Conservation (phyloP, 106 monocot species). For the Allium cepa region DNA sequence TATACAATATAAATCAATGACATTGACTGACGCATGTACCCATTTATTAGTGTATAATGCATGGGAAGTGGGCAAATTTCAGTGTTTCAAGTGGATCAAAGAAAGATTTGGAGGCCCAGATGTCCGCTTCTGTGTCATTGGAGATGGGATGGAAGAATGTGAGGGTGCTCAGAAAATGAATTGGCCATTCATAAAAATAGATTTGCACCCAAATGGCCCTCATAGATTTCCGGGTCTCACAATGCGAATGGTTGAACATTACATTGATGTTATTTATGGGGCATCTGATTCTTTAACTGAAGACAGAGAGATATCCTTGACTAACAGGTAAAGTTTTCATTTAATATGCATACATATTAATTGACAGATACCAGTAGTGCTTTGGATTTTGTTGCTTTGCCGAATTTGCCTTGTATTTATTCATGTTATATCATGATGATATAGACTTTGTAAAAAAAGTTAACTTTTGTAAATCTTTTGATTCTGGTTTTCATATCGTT, state of each 20-base stretch:
- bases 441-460: too few relatives aligned
- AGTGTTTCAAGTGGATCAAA: conserved; percentile 80
- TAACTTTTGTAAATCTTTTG: too few relatives aligned
- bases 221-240: conserved; percentile 75
- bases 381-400: too few relatives aligned
- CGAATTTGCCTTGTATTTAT: too few relatives aligned
- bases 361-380: too few relatives aligned
- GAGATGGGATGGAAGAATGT: conserved; percentile 87
- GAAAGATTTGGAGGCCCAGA: conserved; percentile 45
- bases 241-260: conserved; percentile 36
- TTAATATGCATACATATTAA: too few relatives aligned
- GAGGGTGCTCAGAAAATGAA: conserved; percentile 61
- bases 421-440: too few relatives aligned
- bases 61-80: conserved; percentile 86
- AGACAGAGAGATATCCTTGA: not conserved
- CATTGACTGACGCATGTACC: too few relatives aligned
- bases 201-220: conserved; percentile 35
- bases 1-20: too few relatives aligned
- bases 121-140: conserved; percentile 80
- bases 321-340: too few relatives aligned
- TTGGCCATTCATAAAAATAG: conserved; percentile 85
- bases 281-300: conserved; percentile 2
- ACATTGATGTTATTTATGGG: conserved; percentile 64
- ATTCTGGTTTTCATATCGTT: too few relatives aligned
- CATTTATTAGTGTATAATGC: conserved; percentile 69